Evolutionary conservation across 345 rosid species (phyloP), one percentile per base, ranked within the genome.

Genomic region (Linum lewisii): DNA sequence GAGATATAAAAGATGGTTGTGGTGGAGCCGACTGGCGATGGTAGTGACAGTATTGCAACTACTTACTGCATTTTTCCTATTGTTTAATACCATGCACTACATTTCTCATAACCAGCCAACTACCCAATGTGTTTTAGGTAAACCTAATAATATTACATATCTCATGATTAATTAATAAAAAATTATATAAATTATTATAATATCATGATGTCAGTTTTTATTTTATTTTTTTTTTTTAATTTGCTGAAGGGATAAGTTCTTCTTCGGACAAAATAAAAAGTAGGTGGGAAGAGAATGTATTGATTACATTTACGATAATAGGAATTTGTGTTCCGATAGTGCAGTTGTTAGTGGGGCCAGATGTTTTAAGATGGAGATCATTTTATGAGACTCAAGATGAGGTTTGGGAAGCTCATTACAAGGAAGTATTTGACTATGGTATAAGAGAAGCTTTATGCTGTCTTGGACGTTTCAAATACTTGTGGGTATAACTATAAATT

Each of bases 381-480:
- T 92, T 82, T 75, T 92, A 88, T 69, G 74, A 83, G 56, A 81
- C 89, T 8, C 78, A 92, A 73, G 93, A 88, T 77, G 87, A 82
- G 77, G 93, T 77, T 24, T 92, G 98, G 98, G 86, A 82, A 74
- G 82, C 87, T 75, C 98, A 92, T 63, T 92, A 92, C 73, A 79
- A 85, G 62, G 95, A 88, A 72, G 87, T 88, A 52, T 92, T 92
- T 82, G 96, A 88, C 74, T 78, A 88, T 71, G 93, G 95, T 16
- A 86, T 88, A 69, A 95, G 95, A n/a, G 97, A 92, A 77, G 83
- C 84, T 60, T 73, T 88, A 78, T 92, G 98, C 71, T 92, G 98
- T 69, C 79, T 88, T 45, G 98, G 94, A 52, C 93, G 97, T 57
- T 61, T 73, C 7, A 74, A 82, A 60, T 92, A 86, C 73, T 75